Conservation (phyloP, 495 filamentous ascomycete species). For the Tetracladium marchalianum region DNA sequence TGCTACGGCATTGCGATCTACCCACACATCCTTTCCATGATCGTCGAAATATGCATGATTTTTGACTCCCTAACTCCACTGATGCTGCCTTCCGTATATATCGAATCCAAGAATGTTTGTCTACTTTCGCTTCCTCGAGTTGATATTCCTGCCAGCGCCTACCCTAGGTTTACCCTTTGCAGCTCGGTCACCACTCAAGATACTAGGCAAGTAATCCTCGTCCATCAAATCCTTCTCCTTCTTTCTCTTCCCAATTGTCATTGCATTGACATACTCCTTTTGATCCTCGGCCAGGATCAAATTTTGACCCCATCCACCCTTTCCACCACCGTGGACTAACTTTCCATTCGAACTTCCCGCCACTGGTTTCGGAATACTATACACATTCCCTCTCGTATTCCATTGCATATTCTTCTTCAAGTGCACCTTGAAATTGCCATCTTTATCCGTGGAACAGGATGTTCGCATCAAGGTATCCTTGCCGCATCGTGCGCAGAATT, state of each 20-base stretch:
- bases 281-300: constrained; percentile 91
- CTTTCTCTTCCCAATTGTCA: constrained; percentile 49
- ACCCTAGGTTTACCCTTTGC: constrained; percentile 60
- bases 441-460: constrained; percentile 68
- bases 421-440: constrained; percentile 77
- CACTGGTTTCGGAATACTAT: constrained; percentile 84
- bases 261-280: constrained; percentile 73
- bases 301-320: constrained; percentile 70
- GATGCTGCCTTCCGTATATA: too few species aligned
- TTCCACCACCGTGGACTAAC: constrained; percentile 61
- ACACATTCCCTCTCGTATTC: constrained; percentile 86
- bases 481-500: constrained; percentile 90
- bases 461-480: constrained; percentile 79
- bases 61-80: too few species aligned
- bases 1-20: too few species aligned
- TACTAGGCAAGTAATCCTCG: constrained; percentile 80
- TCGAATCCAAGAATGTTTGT: too few species aligned
- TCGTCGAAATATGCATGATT: too few species aligned
- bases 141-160: constrained; percentile 79
- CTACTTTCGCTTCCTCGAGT: constrained; percentile 56
- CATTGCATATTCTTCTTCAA: constrained; percentile 93
- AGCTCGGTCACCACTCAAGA: constrained; percentile 69
- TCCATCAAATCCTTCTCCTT: constrained; percentile 86
- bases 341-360: constrained; percentile 72
- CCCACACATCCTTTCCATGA: too few species aligned